These are phyloP conservation scores for Leishmania amazonensis DNA, from an alignment of 208 protist species.

Conservation along the genomic window DNA sequence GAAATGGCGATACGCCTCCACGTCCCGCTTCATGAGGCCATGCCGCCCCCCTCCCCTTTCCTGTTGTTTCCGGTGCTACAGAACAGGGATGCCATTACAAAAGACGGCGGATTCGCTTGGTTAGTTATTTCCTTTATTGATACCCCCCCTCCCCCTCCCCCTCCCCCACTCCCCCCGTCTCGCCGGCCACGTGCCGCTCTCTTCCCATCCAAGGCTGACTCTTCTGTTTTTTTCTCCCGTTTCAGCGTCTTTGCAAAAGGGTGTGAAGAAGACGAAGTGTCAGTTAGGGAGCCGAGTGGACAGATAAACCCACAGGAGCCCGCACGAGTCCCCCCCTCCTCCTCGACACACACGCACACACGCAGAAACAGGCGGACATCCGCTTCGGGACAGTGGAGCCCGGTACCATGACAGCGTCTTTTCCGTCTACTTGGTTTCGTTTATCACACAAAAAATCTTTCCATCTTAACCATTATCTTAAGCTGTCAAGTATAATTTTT, in stretches of 20 bases:
- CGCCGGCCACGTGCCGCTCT: background rate
- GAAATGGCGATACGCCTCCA: background rate
- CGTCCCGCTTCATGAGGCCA: background rate
- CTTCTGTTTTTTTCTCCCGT: background rate
- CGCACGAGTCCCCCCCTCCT: background rate
- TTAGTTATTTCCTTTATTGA: background rate
- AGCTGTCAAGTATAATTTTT: background rate
- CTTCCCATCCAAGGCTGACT: background rate
- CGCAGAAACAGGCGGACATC: background rate
- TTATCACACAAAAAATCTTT: background rate
- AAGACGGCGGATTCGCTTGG: background rate
- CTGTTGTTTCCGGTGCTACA: too few species aligned
- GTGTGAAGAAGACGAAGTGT: background rate
- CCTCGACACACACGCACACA: background rate
- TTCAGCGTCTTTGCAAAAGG: background rate
- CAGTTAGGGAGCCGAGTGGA: too few species aligned
- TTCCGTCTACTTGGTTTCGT: background rate
- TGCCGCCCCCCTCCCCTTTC: background rate
- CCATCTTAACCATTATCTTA: background rate
- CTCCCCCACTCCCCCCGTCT: background rate
- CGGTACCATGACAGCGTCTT: background rate
- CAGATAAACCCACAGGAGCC: background rate
- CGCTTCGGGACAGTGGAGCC: background rate
- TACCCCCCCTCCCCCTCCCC: background rate
- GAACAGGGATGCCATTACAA: background rate